Conservation (phyloP, 768 basidiomycete species). For the button mushroom (Agaricus bisporus) region DNA sequence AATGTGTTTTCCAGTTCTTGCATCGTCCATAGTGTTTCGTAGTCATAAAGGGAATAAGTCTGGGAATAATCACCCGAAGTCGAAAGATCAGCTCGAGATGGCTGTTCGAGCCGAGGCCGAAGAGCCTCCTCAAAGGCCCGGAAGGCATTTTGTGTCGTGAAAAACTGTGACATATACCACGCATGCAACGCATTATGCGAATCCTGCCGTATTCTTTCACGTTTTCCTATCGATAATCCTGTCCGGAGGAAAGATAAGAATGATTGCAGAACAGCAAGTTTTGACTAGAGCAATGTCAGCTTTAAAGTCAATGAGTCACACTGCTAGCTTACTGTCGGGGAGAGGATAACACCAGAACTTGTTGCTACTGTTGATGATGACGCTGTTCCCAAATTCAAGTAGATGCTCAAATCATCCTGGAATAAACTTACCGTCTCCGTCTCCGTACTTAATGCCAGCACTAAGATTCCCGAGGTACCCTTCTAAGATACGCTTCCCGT, state of each 20-base stretch:
- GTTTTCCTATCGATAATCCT: neutral
- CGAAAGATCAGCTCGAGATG: neutral
- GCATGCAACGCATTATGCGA: conserved; percentile 27
- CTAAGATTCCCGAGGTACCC: conserved; percentile 79
- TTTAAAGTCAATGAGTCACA: neutral
- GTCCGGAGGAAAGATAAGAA: conserved; percentile 55
- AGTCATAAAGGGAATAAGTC: conserved; percentile 9
- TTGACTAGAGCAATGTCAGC: conserved; percentile 46
- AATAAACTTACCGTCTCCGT: conserved; percentile 39
- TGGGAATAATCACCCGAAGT: conserved; percentile 20
- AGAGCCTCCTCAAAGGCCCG: conserved; percentile 46
- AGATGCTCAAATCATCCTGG: neutral
- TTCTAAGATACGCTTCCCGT: conserved; percentile 63
- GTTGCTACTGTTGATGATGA: conserved; percentile 48
- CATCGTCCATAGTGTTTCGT: conserved; percentile 8
- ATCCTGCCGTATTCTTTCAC: neutral
- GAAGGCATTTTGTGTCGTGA: conserved; percentile 46
- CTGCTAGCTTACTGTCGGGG: conserved; percentile 44
- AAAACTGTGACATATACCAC: conserved; percentile 64
- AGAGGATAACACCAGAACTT: conserved; percentile 59
- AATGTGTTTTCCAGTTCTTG: conserved; percentile 9
- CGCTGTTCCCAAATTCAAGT: conserved; percentile 19
- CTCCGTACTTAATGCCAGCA: conserved; percentile 57
- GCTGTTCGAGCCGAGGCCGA: conserved; percentile 17
- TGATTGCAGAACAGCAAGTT: conserved; percentile 69